Conservation (phyloP, 805 yeast species). For the Metschnikowia gruessii region DNA sequence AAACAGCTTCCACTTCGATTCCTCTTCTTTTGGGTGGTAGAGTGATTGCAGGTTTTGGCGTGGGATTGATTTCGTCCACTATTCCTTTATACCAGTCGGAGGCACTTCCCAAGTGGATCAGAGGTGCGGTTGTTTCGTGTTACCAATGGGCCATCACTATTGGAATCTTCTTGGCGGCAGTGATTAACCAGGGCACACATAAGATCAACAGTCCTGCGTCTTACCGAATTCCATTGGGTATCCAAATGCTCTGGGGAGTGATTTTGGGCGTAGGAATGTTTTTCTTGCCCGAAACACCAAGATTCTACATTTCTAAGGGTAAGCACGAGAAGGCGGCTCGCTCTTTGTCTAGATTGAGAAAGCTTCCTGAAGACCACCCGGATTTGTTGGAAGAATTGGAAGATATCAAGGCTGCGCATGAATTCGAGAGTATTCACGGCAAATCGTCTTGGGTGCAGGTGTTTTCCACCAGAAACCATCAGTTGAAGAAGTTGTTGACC, state of each 20-base stretch:
- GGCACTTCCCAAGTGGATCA: slow-evolving; percentile 40
- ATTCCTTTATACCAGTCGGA: slow-evolving; percentile 42
- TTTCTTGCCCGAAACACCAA: slow-evolving; percentile 39
- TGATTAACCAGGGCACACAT: slow-evolving; percentile 37
- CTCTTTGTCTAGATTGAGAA: slow-evolving; percentile 34
- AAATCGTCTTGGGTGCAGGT: slow-evolving; percentile 51
- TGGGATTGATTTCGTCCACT: slow-evolving; percentile 40
- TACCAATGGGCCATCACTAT: slow-evolving; percentile 42
- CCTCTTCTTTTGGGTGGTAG: slow-evolving; percentile 40
- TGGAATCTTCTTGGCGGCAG: slow-evolving; percentile 37
- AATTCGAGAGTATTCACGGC: slow-evolving; percentile 62
- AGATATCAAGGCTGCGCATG: slow-evolving; percentile 72
- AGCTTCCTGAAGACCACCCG: slow-evolving; percentile 55
- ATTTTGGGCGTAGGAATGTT: slow-evolving; percentile 27
- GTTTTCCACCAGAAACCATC: slow-evolving; percentile 58
- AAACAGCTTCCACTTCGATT: slow-evolving; percentile 34
- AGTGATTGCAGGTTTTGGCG: slow-evolving; percentile 41
- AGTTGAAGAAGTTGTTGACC: slow-evolving; percentile 48
- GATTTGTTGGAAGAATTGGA: slow-evolving; percentile 66
- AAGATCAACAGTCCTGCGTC: slow-evolving; percentile 34
- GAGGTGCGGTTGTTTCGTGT: slow-evolving; percentile 43
- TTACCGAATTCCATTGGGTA: slow-evolving; percentile 42
- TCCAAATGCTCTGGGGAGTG: slow-evolving; percentile 38
- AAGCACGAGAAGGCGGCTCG: slow-evolving; percentile 28
- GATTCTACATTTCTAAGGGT: slow-evolving; percentile 34